Evolutionary conservation across 2,329 filamentous ascomycete genomes (phyloP), one percentile per base, ranked within the genome.

Genomic region (Elsinoe fawcettii): DNA sequence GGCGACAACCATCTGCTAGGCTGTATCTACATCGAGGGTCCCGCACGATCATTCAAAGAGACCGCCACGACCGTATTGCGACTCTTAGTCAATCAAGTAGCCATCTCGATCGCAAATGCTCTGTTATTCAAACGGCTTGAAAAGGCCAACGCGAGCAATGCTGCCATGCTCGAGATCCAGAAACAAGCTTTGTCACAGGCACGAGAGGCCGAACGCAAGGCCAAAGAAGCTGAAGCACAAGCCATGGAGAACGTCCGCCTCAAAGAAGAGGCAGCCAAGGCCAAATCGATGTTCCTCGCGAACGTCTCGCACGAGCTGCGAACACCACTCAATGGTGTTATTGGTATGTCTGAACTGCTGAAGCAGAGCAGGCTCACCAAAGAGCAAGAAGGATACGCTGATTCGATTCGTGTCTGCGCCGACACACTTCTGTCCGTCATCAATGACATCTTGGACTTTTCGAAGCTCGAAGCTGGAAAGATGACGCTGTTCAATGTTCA

Each of bases 191-290:
- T 91, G 8, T 80, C 79, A 2, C 85, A 90, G 66, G 87, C 88
- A 11, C 78, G 84, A 57, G 81, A 85, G 60, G 85, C 87, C 0
- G 87, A 91, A 69, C 80, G 80, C 60, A 90, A 90, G 69, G 87
- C 88, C 8, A 90, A 89, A 69, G 75, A 81, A 55, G 88, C 88
- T 1, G 87, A 91, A 68, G 82, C 85, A 0, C 83, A 89, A 66
- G 88, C 88, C 6, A 83, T 88, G 66, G 81, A 85, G 60, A 90
- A 89, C 68, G 87, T 91, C 67, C 86, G 88, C 70, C 78, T 91
- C 37, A 89, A 89, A 14, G 87, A 92, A 67, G 88, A 92, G 69
- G 88, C 88, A 9, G 87, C 87, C 20, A 89, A 87, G 70, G 88
- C 87, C 37, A 92, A 92, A 69, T 87, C 84, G 2, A 88, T 91